Base-by-base conservation (phyloP, 2,329 filamentous ascomycete genomes). In the Cladophialophora psammophila region DNA sequence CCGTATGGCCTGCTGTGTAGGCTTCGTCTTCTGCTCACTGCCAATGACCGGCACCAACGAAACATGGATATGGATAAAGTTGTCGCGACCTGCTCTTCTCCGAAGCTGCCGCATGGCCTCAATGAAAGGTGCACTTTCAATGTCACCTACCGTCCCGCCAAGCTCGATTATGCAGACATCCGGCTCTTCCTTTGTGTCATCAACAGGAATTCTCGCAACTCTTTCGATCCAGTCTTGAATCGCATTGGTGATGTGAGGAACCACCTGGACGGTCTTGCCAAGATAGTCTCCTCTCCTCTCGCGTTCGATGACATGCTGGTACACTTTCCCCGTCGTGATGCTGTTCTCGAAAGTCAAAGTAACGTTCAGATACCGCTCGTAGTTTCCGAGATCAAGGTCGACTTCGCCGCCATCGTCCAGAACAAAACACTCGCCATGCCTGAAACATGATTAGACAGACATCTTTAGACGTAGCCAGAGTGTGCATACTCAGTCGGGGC, bases 271-370 rank as follows among this genome's bases (percentile, higher is more conserved):
- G 18, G 94, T 93, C 78, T 91, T 89, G 72, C 94, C 94, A 12
- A 98, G 86, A 75, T 97, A 98, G 77, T 95, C 90, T 63, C 88
- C 89, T 69, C 82, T 81, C 71, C 89, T 83, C 80, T 91, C 88
- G 69, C 87, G 88, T 75, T 93, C 88, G 74, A 97, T 93, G 62
- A 97, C 94, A 74, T 91, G 88, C 76, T 92, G 86, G 81, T 97
- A 98, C 73, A 98, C 93, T 83, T 98, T 97, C 76, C 95, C 95
- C 5, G 94, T 97, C 3, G 95, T 99, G 80, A 99, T 96, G 80
- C 98, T 98, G 83, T 94, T 93, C 74, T 97, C 93, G 69, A 90
- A 85, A 8, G 88, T 92, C 68, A 98, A 85, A 63, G 90, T 91
- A 71, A 94, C 90, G 75, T 90, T 90, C 63, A 97, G 88, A 77